phyloP scores from a whole-genome alignment of 768 basidiomycete species.

The Kwoniella europaea region DNA sequence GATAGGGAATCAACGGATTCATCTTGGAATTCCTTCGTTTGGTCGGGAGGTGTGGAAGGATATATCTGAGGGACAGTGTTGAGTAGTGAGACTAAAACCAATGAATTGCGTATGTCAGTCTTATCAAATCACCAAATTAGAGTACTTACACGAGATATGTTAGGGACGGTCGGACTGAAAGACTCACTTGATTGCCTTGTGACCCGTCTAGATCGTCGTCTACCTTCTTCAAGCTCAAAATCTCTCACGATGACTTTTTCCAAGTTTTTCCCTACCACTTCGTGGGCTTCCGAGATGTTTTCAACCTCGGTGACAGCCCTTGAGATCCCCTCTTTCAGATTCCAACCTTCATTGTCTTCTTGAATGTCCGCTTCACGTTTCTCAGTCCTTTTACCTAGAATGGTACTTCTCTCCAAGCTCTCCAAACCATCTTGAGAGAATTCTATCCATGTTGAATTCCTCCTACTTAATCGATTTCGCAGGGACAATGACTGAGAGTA shows the following conservation, averaged over 20 bases:
- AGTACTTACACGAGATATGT: too few species aligned
- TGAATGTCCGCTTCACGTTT: background rate
- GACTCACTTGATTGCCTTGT: conserved; percentile 18
- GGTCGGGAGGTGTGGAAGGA: conserved; percentile 1
- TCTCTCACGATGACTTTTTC: background rate
- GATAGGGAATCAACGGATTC: conserved; percentile 40
- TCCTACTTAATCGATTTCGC: background rate
- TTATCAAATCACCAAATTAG: too few species aligned
- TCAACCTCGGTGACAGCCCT: background rate
- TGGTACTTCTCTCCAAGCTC: conserved; percentile 19
- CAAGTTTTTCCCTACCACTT: background rate
- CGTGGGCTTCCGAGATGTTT: background rate
- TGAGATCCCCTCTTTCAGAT: background rate
- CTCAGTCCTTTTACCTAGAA: conserved; percentile 8
- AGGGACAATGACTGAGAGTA: background rate
- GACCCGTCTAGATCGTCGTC: conserved; percentile 10
- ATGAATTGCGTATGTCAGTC: background rate
- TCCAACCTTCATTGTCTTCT: background rate
- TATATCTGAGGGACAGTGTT: conserved; percentile 4
- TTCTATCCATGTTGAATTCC: conserved; percentile 7
- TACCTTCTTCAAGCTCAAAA: conserved; percentile 5
- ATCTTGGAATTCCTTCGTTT: background rate
- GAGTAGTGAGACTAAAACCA: background rate
- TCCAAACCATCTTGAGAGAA: conserved; percentile 9
- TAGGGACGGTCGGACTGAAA: background rate